A percentile compares a stretch with the other conserved stretches of the same genome.
phyloP scores from a whole-genome alignment of 768 basidiomycete species.

The Hygrophoropsis aurantiaca region DNA sequence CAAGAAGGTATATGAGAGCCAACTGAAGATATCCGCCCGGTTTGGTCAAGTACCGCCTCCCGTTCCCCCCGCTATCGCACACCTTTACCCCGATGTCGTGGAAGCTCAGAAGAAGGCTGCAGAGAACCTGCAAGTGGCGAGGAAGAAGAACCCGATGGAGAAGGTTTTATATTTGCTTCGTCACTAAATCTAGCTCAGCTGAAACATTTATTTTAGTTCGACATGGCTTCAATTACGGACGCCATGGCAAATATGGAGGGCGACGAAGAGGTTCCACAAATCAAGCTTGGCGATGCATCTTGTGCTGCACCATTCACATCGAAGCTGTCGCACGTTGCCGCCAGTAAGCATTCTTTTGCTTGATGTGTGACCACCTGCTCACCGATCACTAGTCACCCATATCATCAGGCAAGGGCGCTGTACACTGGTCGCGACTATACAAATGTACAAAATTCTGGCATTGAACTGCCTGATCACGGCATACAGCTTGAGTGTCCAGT shows the following conservation, averaged over 20 bases:
- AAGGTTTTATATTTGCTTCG: constrained; percentile 50
- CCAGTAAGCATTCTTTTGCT: constrained; percentile 59
- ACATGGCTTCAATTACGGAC: constrained; percentile 75
- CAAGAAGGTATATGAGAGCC: constrained; percentile 97
- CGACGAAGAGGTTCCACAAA: constrained; percentile 93
- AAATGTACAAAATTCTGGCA: constrained; percentile 99
- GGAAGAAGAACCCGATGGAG: constrained; percentile 86
- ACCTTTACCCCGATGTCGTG: constrained; percentile 87
- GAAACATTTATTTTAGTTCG: constrained; percentile 50
- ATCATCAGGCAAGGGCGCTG: constrained; percentile 99
- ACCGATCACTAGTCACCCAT: constrained; percentile 67
- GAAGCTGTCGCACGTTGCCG: constrained; percentile 94
- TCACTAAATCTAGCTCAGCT: neutral
- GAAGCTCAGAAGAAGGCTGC: constrained; percentile 83
- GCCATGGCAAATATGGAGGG: constrained; percentile 92
- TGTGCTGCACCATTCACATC: constrained; percentile 99
- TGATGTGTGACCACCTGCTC: neutral
- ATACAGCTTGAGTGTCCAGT: constrained; percentile 97
- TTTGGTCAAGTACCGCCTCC: constrained; percentile 95
- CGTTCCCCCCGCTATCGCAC: constrained; percentile 84
- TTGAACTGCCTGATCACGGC: constrained; percentile 98
- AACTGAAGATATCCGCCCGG: constrained; percentile 83
- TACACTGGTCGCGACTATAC: constrained; percentile 96
- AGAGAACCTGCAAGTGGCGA: constrained; percentile 59
- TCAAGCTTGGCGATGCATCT: constrained; percentile 98